phyloP scores from a whole-genome alignment of 2,329 filamentous ascomycete species.

The Pseudohalonectria lignicola region DNA sequence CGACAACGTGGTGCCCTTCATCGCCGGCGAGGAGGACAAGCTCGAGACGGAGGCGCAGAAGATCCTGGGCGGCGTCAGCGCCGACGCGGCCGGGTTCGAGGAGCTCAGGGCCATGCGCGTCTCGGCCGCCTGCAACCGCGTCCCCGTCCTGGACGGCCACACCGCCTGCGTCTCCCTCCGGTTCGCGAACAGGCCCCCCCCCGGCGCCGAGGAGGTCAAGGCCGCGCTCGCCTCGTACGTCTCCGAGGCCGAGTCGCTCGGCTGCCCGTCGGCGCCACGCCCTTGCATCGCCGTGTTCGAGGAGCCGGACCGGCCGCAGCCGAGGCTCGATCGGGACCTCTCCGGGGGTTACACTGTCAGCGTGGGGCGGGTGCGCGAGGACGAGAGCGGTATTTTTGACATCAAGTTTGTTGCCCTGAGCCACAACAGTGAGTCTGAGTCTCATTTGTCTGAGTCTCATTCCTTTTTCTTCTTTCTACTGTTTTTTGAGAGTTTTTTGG shows the following conservation, averaged over 20 bases:
- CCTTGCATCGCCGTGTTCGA: slow-evolving; percentile 82
- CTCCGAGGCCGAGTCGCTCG: slow-evolving; percentile 70
- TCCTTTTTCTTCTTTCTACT: background rate
- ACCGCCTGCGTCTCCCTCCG: slow-evolving; percentile 84
- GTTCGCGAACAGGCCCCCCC: slow-evolving; percentile 66
- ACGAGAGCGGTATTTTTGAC: slow-evolving; percentile 83
- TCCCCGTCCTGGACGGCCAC: slow-evolving; percentile 91
- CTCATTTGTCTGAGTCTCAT: no score
- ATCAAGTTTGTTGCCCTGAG: slow-evolving; percentile 90
- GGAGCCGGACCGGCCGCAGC: slow-evolving; percentile 82
- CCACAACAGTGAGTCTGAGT: slow-evolving; percentile 57
- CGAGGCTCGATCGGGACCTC: slow-evolving; percentile 77
- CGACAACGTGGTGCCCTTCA: slow-evolving; percentile 93
- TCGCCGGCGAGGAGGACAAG: slow-evolving; percentile 91
- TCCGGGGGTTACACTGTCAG: slow-evolving; percentile 82
- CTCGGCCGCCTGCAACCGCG: slow-evolving; percentile 83
- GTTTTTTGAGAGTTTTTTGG: no score
- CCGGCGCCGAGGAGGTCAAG: slow-evolving; percentile 65
- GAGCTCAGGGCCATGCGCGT: slow-evolving; percentile 67
- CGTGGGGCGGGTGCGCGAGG: slow-evolving; percentile 77
- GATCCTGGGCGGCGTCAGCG: slow-evolving; percentile 72
- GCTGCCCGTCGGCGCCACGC: slow-evolving; percentile 76
- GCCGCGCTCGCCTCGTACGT: slow-evolving; percentile 71
- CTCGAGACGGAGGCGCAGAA: slow-evolving; percentile 90
- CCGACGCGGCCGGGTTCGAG: slow-evolving; percentile 60